Percentiles rank a stretch among this genome's conserved stretches.
These are phyloP conservation scores for Zea mays DNA, from an alignment of 176 grass and related monocot species.

Conservation along the genomic window DNA sequence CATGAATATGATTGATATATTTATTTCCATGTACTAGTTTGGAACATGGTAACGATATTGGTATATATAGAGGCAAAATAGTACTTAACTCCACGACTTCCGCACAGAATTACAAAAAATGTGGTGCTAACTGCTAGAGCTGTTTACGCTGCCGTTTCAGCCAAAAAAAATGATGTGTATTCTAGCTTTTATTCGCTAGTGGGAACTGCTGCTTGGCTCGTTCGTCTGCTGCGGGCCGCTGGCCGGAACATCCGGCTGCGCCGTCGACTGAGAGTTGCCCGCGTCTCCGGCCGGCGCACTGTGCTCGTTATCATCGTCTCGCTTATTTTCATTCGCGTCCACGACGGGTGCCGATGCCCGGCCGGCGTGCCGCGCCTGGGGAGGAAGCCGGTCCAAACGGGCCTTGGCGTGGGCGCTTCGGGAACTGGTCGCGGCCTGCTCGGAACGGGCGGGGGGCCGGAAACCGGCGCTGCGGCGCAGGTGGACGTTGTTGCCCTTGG, in stretches of 20 bases:
- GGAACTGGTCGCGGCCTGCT: background rate
- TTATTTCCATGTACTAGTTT: too few relatives aligned
- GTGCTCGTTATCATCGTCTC: background rate
- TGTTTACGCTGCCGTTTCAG: background rate
- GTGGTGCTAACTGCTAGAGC: background rate
- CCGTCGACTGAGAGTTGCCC: background rate
- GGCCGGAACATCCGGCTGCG: background rate
- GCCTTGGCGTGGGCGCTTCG: background rate
- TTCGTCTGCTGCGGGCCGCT: background rate
- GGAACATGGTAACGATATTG: too few relatives aligned
- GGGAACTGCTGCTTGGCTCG: background rate
- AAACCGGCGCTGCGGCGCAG: background rate
- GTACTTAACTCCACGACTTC: background rate
- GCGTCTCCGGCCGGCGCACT: background rate
- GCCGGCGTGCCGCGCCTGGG: background rate
- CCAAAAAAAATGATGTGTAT: background rate
- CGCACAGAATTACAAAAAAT: background rate
- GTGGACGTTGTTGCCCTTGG: background rate
- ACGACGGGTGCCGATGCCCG: background rate
- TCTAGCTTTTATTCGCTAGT: slow-evolving; percentile 22
- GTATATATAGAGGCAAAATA: background rate
- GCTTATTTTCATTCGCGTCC: background rate
- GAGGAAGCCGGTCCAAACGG: background rate
- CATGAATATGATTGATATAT: background rate
- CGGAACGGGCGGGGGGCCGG: background rate